A percentile compares a stretch with the other conserved stretches of the same genome.
These are phyloP conservation scores for Fusarium nurragi DNA, from an alignment of 2,329 filamentous ascomycete species.

Conservation along the genomic window DNA sequence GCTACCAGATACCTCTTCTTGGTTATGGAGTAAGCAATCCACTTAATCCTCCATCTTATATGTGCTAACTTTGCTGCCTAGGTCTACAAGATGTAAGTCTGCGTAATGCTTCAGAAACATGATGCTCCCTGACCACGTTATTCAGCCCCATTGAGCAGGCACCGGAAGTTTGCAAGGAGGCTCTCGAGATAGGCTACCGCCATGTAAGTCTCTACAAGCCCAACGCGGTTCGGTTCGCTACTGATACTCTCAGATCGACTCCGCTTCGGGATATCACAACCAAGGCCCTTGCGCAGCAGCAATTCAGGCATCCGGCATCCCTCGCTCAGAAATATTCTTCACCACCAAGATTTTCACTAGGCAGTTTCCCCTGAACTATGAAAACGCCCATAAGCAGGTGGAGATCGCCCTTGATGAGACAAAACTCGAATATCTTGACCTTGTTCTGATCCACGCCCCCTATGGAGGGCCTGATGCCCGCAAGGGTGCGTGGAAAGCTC, in stretches of 20 bases:
- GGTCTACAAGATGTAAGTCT: conserved; percentile 63
- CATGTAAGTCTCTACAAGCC: conserved; percentile 52
- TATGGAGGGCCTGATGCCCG: conserved; percentile 65
- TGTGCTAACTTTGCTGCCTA: conserved; percentile 41
- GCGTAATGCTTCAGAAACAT: conserved; percentile 18
- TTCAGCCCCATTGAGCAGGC: conserved; percentile 46
- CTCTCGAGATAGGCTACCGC: conserved; percentile 62
- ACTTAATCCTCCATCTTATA: not conserved
- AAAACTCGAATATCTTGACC: conserved; percentile 72
- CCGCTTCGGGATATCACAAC: conserved; percentile 62
- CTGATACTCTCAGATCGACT: conserved; percentile 57
- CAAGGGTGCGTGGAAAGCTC: conserved; percentile 69
- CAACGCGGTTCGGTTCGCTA: not conserved
- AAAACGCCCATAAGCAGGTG: conserved; percentile 70
- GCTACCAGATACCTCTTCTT: conserved; percentile 61
- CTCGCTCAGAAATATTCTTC: conserved; percentile 63
- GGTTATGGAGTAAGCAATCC: conserved; percentile 62
- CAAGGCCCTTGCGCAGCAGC: conserved; percentile 59
- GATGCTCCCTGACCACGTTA: conserved; percentile 8
- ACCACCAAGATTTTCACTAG: conserved; percentile 64
- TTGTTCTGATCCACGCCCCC: conserved; percentile 70
- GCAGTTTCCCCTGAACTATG: conserved; percentile 61
- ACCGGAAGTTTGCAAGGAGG: conserved; percentile 54
- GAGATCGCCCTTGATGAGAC: conserved; percentile 69
- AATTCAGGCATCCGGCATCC: conserved; percentile 54